phyloP scores from a whole-genome alignment of 108 stramenopile species.

The Mayamaea pseudoterrestris region DNA sequence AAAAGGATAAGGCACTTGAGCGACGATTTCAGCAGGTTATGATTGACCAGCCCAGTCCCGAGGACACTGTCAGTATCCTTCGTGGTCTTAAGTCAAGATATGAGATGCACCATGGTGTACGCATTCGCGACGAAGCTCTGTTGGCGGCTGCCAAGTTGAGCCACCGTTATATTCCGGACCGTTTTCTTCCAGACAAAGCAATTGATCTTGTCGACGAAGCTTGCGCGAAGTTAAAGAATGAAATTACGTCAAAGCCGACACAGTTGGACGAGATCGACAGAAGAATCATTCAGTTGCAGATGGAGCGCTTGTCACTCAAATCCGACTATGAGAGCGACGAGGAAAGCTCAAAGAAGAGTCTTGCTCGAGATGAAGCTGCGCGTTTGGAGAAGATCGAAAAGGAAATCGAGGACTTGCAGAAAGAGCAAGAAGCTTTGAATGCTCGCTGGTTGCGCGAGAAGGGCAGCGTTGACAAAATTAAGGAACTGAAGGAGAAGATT shows the following conservation, averaged over 20 bases:
- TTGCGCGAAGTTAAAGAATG: slow-evolving; percentile 83
- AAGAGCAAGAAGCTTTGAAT: slow-evolving; percentile 63
- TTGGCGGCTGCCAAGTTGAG: slow-evolving; percentile 93
- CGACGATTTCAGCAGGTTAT: slow-evolving; percentile 98
- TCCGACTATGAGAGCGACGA: slow-evolving; percentile 49
- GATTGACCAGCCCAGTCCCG: slow-evolving; percentile 90
- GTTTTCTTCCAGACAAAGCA: slow-evolving; percentile 68
- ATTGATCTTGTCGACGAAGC: slow-evolving; percentile 99
- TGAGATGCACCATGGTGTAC: slow-evolving; percentile 94
- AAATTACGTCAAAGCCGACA: slow-evolving; percentile 71
- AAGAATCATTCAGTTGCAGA: slow-evolving; percentile 89
- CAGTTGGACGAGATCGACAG: slow-evolving; percentile 88
- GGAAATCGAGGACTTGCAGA: slow-evolving; percentile 53
- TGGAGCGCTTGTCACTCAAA: slow-evolving; percentile 84
- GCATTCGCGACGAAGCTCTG: slow-evolving; percentile 94
- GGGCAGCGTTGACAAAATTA: slow-evolving; percentile 54
- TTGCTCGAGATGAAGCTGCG: slow-evolving; percentile 20
- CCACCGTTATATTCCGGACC: slow-evolving; percentile 93
- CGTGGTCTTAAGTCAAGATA: slow-evolving; percentile 95
- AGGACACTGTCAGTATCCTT: slow-evolving; percentile 96
- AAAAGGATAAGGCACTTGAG: slow-evolving; percentile 97
- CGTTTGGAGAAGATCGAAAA: slow-evolving; percentile 61
- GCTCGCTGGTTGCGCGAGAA: slow-evolving; percentile 81
- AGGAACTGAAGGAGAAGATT: slow-evolving; percentile 82
- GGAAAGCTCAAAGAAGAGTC: slow-evolving; percentile 12